phyloP scores from a whole-genome alignment of 2,329 filamentous ascomycete genomes.

The Ophiocordyceps sinensis region DNA sequence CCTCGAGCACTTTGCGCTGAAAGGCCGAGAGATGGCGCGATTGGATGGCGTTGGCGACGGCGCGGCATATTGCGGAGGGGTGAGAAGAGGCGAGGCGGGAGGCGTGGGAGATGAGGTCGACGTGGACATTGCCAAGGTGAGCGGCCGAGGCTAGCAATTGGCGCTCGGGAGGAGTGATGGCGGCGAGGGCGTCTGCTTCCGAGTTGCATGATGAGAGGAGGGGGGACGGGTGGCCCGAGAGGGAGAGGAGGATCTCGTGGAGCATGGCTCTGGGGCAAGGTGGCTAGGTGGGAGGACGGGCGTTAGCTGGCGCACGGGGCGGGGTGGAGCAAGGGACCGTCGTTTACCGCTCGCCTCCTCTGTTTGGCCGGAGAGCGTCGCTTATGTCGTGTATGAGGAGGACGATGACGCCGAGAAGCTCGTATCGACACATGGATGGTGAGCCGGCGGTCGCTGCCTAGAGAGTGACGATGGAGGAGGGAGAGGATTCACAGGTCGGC shows the following conservation, averaged over 20 bases:
- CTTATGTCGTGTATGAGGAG: constrained; percentile 29
- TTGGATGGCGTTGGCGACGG: constrained; percentile 66
- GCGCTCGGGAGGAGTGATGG: constrained; percentile 64
- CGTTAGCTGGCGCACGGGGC: not conserved
- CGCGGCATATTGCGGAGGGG: constrained; percentile 70
- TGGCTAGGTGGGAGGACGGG: not conserved
- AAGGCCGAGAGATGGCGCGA: constrained; percentile 66
- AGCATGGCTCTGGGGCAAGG: constrained; percentile 48
- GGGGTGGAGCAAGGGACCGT: not conserved
- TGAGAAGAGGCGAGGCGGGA: constrained; percentile 55
- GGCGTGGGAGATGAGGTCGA: constrained; percentile 53
- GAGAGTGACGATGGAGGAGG: too few relatives aligned
- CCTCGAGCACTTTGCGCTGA: constrained; percentile 68
- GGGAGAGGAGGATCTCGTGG: constrained; percentile 93
- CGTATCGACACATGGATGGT: constrained; percentile 37
- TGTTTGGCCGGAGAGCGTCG: constrained; percentile 23
- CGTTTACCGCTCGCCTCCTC: constrained; percentile 10
- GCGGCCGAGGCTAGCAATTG: constrained; percentile 67
- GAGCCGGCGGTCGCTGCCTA: not conserved
- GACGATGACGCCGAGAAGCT: constrained; percentile 35
- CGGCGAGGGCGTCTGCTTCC: constrained; percentile 28
- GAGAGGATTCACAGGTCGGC: too few relatives aligned
- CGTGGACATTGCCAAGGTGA: constrained; percentile 64
- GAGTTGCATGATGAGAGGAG: constrained; percentile 50
- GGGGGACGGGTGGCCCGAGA: constrained; percentile 85